A percentile compares a stretch with the other conserved stretches of the same genome.
phyloP scores from a whole-genome alignment of 2,329 filamentous ascomycete genomes.

The Ustulina deusta region DNA sequence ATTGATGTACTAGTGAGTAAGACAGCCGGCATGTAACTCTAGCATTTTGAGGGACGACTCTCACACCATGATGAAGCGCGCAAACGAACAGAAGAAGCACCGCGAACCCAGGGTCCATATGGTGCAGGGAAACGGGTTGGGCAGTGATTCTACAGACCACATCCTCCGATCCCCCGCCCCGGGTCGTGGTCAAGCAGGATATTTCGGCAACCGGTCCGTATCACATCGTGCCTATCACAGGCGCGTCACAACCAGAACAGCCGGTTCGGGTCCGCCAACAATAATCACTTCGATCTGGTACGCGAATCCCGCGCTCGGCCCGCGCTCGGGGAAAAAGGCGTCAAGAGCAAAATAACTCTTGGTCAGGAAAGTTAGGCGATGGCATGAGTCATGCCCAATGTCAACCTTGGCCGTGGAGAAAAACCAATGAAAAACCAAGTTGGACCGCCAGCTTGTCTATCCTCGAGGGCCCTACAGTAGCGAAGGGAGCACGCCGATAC shows the following conservation, averaged over 20 bases:
- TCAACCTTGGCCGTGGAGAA: constrained; percentile 9
- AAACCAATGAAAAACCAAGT: constrained; percentile 15
- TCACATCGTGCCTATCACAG: constrained; percentile 8
- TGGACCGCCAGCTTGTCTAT: not conserved
- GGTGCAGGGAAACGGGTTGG: not conserved
- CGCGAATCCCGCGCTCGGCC: not conserved
- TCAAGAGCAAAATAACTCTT: not conserved
- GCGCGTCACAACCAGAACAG: not conserved
- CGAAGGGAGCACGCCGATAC: not conserved
- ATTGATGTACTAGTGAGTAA: not conserved
- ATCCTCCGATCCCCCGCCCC: not conserved
- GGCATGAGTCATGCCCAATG: too few relatives aligned
- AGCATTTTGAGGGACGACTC: not conserved
- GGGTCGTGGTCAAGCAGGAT: not conserved
- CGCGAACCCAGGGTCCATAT: not conserved
- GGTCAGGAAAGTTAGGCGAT: not conserved
- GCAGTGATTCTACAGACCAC: not conserved
- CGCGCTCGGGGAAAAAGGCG: not conserved
- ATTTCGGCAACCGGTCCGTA: not conserved
- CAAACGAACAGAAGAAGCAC: not conserved
- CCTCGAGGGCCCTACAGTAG: not conserved
- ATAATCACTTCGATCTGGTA: not conserved
- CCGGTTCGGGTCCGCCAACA: constrained; percentile 4
- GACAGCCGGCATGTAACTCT: not conserved
- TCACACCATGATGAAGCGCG: not conserved